A percentile compares a stretch with the other conserved stretches of the same genome.
These are phyloP conservation scores for Phycomyces nitens DNA, from an alignment of 192 early-diverging fungal species.

Conservation along the genomic window DNA sequence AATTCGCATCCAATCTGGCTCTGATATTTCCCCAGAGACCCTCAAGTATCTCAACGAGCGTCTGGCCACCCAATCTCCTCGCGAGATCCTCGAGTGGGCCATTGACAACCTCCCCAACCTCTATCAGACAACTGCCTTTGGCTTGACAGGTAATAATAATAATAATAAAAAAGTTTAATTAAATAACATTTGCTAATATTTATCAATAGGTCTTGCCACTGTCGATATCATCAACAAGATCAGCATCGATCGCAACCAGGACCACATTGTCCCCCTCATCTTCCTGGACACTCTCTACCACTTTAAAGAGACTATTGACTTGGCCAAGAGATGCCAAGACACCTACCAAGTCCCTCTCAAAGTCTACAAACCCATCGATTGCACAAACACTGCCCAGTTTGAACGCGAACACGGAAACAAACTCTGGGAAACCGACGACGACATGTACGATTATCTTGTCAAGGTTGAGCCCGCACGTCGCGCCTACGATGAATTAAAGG, in stretches of 20 bases:
- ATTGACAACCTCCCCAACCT: conserved; percentile 71
- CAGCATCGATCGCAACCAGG: conserved; percentile 43
- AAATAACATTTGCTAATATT: background rate
- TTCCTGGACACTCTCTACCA: conserved; percentile 96
- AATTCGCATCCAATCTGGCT: conserved; percentile 22
- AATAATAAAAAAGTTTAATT: background rate
- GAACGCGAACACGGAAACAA: conserved; percentile 66
- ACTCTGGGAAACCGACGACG: conserved; percentile 81
- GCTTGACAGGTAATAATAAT: conserved; percentile 63
- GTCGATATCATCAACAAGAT: conserved; percentile 81
- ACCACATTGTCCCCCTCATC: conserved; percentile 73
- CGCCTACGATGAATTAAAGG: conserved; percentile 73
- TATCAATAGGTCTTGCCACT: conserved; percentile 65
- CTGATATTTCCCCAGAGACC: conserved; percentile 52
- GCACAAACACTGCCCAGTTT: conserved; percentile 63
- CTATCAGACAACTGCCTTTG: conserved; percentile 94
- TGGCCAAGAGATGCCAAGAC: conserved; percentile 63
- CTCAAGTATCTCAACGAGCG: conserved; percentile 74
- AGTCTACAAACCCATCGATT: conserved; percentile 69
- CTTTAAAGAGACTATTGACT: conserved; percentile 86
- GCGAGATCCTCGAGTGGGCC: conserved; percentile 88
- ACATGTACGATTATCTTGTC: conserved; percentile 84
- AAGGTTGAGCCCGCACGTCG: conserved; percentile 93
- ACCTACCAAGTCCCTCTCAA: conserved; percentile 70
- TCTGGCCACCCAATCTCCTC: conserved; percentile 63